phyloP scores from a whole-genome alignment of 2,329 filamentous ascomycete genomes.

The Ophiostoma ulmi region DNA sequence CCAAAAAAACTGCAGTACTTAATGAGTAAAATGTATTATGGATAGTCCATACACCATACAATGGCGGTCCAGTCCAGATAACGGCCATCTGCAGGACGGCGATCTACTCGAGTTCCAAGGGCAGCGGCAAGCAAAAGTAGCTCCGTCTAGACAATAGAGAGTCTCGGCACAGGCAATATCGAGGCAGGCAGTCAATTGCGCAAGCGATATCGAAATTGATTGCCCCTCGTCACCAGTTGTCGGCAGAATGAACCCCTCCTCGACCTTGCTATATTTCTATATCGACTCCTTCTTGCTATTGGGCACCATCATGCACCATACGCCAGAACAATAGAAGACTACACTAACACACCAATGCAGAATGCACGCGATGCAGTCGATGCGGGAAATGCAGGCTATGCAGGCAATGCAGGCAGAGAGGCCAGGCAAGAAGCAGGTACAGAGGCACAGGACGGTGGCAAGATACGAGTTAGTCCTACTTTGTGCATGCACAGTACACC shows the following conservation, averaged over 20 bases:
- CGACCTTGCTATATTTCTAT: neutral
- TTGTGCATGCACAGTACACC: slow-evolving; percentile 1
- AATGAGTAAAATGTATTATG: no score
- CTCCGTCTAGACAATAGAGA: neutral
- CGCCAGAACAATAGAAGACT: neutral
- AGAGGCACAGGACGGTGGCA: slow-evolving; percentile 8
- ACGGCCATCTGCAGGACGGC: neutral
- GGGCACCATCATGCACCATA: neutral
- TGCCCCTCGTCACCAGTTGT: neutral
- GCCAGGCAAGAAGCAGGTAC: slow-evolving; percentile 13
- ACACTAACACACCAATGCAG: neutral
- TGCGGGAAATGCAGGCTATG: neutral
- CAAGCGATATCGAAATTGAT: neutral
- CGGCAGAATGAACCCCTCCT: neutral
- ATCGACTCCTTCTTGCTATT: neutral
- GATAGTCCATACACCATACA: no score
- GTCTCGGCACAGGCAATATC: neutral
- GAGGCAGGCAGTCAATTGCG: neutral
- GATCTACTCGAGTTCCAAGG: neutral
- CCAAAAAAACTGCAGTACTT: no score
- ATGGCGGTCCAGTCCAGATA: neutral
- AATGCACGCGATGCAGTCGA: neutral
- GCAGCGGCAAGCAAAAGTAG: neutral
- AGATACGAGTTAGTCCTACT: slow-evolving; percentile 14
- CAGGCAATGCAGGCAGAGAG: slow-evolving; percentile 5